Conservation (phyloP, 2,329 filamentous ascomycete genomes). For the Ceratocystis eucalypticola region DNA sequence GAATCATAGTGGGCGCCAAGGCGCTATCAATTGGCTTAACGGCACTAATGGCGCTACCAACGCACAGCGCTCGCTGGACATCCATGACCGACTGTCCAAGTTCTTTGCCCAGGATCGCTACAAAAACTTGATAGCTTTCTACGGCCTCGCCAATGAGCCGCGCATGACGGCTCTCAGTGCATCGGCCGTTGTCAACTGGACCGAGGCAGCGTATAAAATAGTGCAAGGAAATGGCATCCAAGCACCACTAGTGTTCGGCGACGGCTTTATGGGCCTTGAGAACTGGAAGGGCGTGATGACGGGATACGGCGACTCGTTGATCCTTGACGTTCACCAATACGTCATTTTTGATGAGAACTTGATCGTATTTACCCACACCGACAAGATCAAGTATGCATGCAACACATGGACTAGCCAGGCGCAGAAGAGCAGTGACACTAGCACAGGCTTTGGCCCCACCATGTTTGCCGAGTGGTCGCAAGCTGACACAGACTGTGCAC, state of each 20-base stretch:
- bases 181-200: slow-evolving; percentile 64
- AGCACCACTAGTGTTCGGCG: slow-evolving; percentile 69
- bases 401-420: slow-evolving; percentile 74
- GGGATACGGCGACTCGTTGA: slow-evolving; percentile 49
- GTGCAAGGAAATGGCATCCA: slow-evolving; percentile 65
- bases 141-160: slow-evolving; percentile 90
- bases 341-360: slow-evolving; percentile 92
- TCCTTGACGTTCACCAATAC: slow-evolving; percentile 97
- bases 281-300: slow-evolving; percentile 83
- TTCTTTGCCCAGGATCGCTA: slow-evolving; percentile 94
- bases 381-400: slow-evolving; percentile 81
- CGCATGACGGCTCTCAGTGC: slow-evolving; percentile 63
- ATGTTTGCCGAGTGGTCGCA: slow-evolving; percentile 96
- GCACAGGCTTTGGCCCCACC: slow-evolving; percentile 78
- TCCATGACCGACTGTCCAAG: slow-evolving; percentile 72
- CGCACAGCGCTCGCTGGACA: slow-evolving; percentile 65
- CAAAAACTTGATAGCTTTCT: slow-evolving; percentile 80
- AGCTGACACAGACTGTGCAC: slow-evolving; percentile 88
- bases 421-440: slow-evolving; percentile 53
- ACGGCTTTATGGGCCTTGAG: slow-evolving; percentile 81
- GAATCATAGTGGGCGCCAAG: slow-evolving; percentile 85
- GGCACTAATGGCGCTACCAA: slow-evolving; percentile 73
- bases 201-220: slow-evolving; percentile 53
- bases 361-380: slow-evolving; percentile 65
- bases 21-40: slow-evolving; percentile 74